These are phyloP conservation scores for Pseudopyrenochaeta lycopersici DNA, from an alignment of 2,329 filamentous ascomycete species.

Conservation along the genomic window DNA sequence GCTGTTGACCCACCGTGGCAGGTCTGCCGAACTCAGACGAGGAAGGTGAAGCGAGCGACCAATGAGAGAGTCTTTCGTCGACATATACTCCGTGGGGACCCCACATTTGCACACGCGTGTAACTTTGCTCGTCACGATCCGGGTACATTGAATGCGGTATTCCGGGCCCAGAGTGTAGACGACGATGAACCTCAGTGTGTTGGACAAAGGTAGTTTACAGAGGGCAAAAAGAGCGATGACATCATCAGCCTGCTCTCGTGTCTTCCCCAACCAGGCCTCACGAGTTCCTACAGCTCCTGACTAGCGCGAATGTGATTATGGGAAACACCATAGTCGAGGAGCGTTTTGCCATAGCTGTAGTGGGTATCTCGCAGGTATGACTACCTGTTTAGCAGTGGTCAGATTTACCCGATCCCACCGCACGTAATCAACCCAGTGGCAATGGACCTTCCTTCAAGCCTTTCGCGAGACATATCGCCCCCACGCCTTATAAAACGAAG, in stretches of 20 bases:
- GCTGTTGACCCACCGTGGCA: constrained; percentile 11
- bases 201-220: neutral
- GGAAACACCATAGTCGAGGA: neutral
- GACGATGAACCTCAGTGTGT: neutral
- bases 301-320: neutral
- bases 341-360: neutral
- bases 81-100: constrained; percentile 13
- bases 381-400: too few relatives aligned
- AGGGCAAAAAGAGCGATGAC: neutral
- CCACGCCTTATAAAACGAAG: constrained; percentile 25
- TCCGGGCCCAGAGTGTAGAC: neutral
- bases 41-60: constrained; percentile 16
- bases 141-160: constrained; percentile 14
- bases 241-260: neutral
- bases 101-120: constrained; percentile 24
- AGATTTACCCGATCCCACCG: neutral
- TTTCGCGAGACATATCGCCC: constrained; percentile 34
- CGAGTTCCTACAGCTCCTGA: neutral
- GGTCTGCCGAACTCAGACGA: constrained; percentile 23
- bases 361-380: too few relatives aligned
- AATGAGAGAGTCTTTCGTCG: constrained; percentile 8
- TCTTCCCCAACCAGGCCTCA: neutral
- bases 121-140: constrained; percentile 19
- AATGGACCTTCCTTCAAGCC: constrained; percentile 27
- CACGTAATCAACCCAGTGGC: neutral